Base-by-base conservation (phyloP, 2,329 filamentous ascomycete species). In the Sporothrix pallida region DNA sequence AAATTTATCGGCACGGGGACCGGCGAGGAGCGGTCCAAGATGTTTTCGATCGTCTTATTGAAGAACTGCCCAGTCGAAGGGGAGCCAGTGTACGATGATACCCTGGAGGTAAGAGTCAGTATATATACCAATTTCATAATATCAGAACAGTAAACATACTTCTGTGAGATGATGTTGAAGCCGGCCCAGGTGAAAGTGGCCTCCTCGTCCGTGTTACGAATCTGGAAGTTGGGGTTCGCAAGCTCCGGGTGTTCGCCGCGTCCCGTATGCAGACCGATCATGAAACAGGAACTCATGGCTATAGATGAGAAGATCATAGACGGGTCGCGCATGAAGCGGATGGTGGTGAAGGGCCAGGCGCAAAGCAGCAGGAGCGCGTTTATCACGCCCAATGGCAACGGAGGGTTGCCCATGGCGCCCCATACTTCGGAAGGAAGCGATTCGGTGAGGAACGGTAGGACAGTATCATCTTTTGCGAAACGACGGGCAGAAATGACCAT, bases 171-270 rank as follows among this genome's bases (percentile, higher is more conserved):
- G 15, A 87, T 85, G 31, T 86, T 87, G 75, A 85, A 86, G 0
- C 85, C 86, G 2, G 86, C 81, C 87, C 87, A 89, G 0, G 87
- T 87, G 65, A 82, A 85, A 0, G 83, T 82, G 2, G 87, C 87
- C 73, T 88, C 86, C 73, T 88, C 85, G 71, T 88, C 84, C 0
- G 84, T 85, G 58, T 84, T 83, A 1, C 80, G 81, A 65, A 83
- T 81, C 31, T 83, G 81, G 71, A 84, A 82, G 23, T 83, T 83
- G 8, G 82, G 79, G 0, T 84, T 84, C 13, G 85, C 81, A 72
- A 86, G 87, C 75, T 87, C 85, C 0, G 83, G 82, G 71, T 88
- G 83, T 0, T 81, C 82, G n/a, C 87, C 87, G 10, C 83, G 83
- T 5, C 87, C 86, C 0, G 85, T 87, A 74, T 89, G 87, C 26